These are phyloP conservation scores for Chlamydomonas sphaeroides DNA, from an alignment of 139 green algal species.

Conservation along the genomic window DNA sequence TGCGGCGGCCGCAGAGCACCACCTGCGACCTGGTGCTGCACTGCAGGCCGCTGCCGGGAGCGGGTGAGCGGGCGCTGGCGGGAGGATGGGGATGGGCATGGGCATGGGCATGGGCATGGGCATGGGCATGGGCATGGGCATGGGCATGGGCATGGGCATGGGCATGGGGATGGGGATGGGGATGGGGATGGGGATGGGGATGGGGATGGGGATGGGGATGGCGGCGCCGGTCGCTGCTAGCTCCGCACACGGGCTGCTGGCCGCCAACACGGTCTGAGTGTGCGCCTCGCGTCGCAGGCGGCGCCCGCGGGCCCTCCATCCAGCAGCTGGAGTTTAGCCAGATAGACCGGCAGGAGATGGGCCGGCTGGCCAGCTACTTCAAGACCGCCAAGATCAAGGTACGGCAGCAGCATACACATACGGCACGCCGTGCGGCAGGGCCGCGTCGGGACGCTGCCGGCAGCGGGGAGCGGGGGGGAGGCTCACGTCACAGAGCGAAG, in stretches of 20 bases:
- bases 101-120: no score
- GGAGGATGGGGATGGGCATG: no score
- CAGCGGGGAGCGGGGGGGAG: neutral
- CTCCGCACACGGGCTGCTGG: neutral
- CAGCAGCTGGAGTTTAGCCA: constrained; percentile 36
- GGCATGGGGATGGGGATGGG: no score
- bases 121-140: neutral
- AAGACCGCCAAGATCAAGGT: constrained; percentile 32
- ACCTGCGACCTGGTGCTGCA: constrained; percentile 47
- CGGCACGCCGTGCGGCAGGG: no score
- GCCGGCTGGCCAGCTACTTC: constrained; percentile 40
- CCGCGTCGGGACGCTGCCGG: neutral
- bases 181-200: neutral
- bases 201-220: neutral
- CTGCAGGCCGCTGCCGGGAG: neutral
- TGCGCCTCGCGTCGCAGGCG: neutral
- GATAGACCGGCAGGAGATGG: constrained; percentile 27
- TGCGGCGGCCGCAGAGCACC: neutral
- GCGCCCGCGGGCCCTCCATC: neutral
- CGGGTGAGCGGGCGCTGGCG: no score
- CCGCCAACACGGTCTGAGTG: no score
- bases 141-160: neutral
- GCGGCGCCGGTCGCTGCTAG: neutral
- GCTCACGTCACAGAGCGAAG: neutral
- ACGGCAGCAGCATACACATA: no score